These are phyloP conservation scores for Linderina pennispora DNA, from an alignment of 192 early-diverging fungal species.

Conservation along the genomic window DNA sequence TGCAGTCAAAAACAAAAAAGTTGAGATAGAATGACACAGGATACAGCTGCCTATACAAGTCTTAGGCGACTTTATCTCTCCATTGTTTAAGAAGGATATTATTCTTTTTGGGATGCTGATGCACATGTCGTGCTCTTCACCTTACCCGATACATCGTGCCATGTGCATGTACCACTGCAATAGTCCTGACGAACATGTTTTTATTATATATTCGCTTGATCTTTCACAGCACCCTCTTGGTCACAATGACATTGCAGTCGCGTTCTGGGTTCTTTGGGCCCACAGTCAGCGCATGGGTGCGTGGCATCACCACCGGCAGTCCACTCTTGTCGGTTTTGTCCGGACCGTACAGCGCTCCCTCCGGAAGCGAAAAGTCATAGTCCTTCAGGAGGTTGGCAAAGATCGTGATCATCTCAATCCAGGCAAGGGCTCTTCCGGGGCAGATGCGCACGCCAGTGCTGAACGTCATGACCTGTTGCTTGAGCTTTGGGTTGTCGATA, in stretches of 20 bases:
- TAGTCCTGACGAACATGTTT: neutral
- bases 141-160: too few relatives aligned
- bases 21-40: too few relatives aligned
- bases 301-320: constrained; percentile 13
- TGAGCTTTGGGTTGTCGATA: constrained; percentile 1
- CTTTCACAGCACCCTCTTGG: neutral
- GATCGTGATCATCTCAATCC: constrained; percentile 18
- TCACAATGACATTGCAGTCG: constrained; percentile 15
- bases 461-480: constrained; percentile 21
- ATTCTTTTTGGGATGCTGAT: too few relatives aligned
- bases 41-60: too few relatives aligned
- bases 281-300: constrained; percentile 9
- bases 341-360: constrained; percentile 4
- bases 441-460: constrained; percentile 31
- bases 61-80: too few relatives aligned
- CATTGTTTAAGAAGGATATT: too few relatives aligned
- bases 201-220: neutral
- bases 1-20: neutral
- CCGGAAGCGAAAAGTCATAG: constrained; percentile 16
- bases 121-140: too few relatives aligned
- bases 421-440: constrained; percentile 25
- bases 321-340: constrained; percentile 5
- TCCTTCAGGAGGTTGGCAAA: constrained; percentile 17
- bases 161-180: neutral
- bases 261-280: constrained; percentile 16